Base-by-base conservation (phyloP, 176 grass and related monocot species). In the Oryza nivara region DNA sequence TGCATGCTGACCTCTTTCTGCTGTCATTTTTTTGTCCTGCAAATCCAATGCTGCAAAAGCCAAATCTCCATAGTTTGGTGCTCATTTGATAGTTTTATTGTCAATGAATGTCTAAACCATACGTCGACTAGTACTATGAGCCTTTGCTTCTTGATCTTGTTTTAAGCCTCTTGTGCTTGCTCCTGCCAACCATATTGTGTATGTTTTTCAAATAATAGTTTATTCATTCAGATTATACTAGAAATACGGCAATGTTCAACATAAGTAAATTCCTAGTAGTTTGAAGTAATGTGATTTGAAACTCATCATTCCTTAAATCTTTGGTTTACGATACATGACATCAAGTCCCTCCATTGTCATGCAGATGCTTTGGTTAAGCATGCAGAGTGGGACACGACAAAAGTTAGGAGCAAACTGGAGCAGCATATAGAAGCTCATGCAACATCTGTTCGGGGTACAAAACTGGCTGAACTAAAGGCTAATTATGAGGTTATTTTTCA, bases 401-500 rank as follows among this genome's bases (percentile, higher is more conserved):
- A 75, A 84, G 51, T 82, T 74, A 88, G 82, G 82, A 90, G 89
- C 35, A 94, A 97, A 83, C 82, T 97, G 63, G 76, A 72, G 51
- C 75, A 84, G 5, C 63, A 92, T 52, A 82, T 97, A 54, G 84
- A 97, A 45, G 74, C 77, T 80, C 76, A 97, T 88, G 89, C 70
- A 64, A 51, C 22, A 86, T 89, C 63, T 76, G 47, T 91, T 80
- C 73, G 87, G 65, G 81, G 47, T 25, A 69, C 72, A 77, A 91
- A 89, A 88, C 75, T 97, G 68, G 73, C 82, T 83, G 86, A 94
- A 87, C 72, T 97, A 23, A 95, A 86, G 87, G 67, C 72, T 89
- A 63, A 46, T 51, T 93, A 88, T 84, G 80, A 97, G 95, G 95
- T 97, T 72, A 86, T 48, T 65, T 75, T 75, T 63, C 49, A 25